Evolutionary conservation across 495 filamentous ascomycete genomes (phyloP), one percentile per base, ranked within the genome.

Genomic region (Xylaria palmicola): DNA sequence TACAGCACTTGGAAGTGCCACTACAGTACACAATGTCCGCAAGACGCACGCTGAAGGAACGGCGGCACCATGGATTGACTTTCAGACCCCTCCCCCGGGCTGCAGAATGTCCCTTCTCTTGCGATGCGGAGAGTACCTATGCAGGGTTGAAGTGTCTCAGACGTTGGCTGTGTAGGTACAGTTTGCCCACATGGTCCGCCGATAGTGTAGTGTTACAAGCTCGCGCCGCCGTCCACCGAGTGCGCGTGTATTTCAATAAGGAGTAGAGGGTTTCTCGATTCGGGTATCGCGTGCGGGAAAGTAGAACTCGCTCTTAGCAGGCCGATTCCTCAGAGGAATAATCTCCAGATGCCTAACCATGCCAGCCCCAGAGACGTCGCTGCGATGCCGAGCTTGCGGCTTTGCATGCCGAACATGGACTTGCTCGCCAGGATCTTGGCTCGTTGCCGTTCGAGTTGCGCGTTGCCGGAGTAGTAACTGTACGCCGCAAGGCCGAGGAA

Each of bases 401-500:
- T 86, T 17, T 83, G 84, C 81, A 97, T 88, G 27, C 91, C 91
- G 70, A 92, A 91, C 65, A 86, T 81, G 26, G 88, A 86, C 27
- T 86, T 82, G 69, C 86, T 88, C 63, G 83, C 79, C 60, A 89
- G 73, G 58, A 96, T 95, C 36, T 79, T 78, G 30, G 83, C 80
- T 68, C 86, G 79, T 68, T 91, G 88, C 64, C 84, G 77, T 48
- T 83, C 81, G 19, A 98, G 84, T 69, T 95, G 90, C 39, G 75
- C 73, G 65, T 87, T 88, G 34, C 93, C 93, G 8, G 89, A 91
- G 59, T 86, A 79, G 75, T 93, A 96, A 69, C 86, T 92, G 78
- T 96, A 98, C 6, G 83, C 85, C 13, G 90, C 93, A 48, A 97
- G 86, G n/a, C 92, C 93, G 44, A 94, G 78, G 64, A 97, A 96